Conservation (phyloP, 2,329 filamentous ascomycete species). For the Penicillium sp. region DNA sequence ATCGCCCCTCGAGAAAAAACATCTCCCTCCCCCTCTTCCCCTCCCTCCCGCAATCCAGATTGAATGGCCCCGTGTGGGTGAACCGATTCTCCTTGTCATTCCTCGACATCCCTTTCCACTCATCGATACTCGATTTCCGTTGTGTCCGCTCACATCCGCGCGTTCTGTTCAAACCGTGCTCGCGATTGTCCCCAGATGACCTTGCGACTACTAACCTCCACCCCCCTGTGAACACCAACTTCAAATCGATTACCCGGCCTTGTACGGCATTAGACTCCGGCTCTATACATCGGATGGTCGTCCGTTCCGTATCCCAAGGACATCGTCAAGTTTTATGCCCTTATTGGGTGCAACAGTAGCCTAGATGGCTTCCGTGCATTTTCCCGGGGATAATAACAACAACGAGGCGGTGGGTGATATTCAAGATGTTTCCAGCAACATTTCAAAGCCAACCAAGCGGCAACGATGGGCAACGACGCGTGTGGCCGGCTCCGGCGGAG, state of each 20-base stretch:
- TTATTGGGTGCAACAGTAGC: conserved; percentile 28
- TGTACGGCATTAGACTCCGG: conserved; percentile 27
- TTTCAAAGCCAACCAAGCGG: conserved; percentile 70
- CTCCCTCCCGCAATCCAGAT: conserved; percentile 8
- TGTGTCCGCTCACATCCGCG: conserved; percentile 16
- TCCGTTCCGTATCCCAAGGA: conserved; percentile 19
- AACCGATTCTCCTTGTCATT: conserved; percentile 9
- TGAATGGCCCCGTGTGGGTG: conserved; percentile 31
- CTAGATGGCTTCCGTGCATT: conserved; percentile 46
- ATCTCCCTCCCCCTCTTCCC: conserved; percentile 5
- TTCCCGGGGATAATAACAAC: conserved; percentile 32
- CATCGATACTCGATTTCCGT: conserved; percentile 8
- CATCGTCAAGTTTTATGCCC: conserved; percentile 33
- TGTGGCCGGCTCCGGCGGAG: conserved; percentile 73
- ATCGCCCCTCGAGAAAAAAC: conserved; percentile 18
- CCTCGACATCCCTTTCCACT: conserved; percentile 11
- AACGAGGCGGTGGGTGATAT: conserved; percentile 34
- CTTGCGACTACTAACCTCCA: conserved; percentile 3
- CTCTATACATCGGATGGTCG: conserved; percentile 35
- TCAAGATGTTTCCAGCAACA: conserved; percentile 47
- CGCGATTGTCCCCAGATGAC: conserved; percentile 16
- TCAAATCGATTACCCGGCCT: not conserved
- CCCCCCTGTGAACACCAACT: conserved; percentile 9
- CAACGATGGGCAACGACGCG: conserved; percentile 97
- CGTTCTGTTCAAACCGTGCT: not conserved